These are phyloP conservation scores for Phytopythium delawarense DNA, from an alignment of 352 stramenopile genomes.

Conservation along the genomic window DNA sequence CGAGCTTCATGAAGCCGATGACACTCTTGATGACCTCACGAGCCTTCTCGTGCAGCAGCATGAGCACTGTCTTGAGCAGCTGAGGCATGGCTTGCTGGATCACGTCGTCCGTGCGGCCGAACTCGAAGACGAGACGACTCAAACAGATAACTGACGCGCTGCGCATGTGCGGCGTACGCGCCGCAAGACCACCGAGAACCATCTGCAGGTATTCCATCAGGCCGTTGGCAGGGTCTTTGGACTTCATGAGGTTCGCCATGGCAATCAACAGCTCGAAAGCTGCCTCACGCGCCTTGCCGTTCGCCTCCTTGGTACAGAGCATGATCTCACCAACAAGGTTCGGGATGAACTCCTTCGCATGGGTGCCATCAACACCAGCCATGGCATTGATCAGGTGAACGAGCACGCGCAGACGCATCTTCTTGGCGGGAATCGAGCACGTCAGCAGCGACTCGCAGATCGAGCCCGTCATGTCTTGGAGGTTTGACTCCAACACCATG, in stretches of 20 bases:
- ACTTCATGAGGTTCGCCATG: constrained; percentile 72
- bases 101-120: constrained; percentile 66
- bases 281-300: constrained; percentile 90
- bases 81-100: constrained; percentile 81
- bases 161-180: constrained; percentile 94
- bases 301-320: constrained; percentile 96
- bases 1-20: constrained; percentile 95
- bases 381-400: constrained; percentile 77
- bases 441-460: constrained; percentile 93
- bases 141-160: constrained; percentile 94
- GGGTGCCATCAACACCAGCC: constrained; percentile 43
- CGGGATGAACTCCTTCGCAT: constrained; percentile 78
- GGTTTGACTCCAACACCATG: constrained; percentile 65
- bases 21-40: constrained; percentile 96
- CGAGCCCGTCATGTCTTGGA: constrained; percentile 91
- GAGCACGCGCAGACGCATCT: constrained; percentile 93
- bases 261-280: constrained; percentile 83
- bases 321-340: constrained; percentile 94
- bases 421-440: constrained; percentile 93
- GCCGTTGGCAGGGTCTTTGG: constrained; percentile 61
- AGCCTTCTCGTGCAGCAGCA: constrained; percentile 92
- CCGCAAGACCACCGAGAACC: constrained; percentile 90
- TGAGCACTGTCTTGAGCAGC: constrained; percentile 90
- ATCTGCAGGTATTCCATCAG: constrained; percentile 91
- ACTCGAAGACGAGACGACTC: constrained; percentile 94